Evolutionary conservation across 192 early-diverging fungal genomes (phyloP), one percentile per base, ranked within the genome.

Genomic region (Coemansia nantahalensis): DNA sequence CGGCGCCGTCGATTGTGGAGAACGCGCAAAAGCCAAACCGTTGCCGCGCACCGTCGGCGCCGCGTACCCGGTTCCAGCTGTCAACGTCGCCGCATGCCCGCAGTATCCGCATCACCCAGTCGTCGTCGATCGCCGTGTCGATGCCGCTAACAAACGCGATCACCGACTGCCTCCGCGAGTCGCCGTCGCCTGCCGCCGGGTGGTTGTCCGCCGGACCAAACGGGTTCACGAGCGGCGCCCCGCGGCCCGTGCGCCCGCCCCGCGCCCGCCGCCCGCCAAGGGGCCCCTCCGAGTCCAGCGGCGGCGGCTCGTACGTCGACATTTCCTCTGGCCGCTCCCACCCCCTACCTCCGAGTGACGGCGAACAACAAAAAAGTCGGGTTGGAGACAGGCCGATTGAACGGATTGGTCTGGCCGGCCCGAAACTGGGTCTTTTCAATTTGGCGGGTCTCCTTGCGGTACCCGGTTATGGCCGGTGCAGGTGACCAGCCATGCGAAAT

Each of bases 21-120:
- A 66, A 74, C 30, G 66, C 70, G 56, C 70, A 74, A 45, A 74
- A 74, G 5, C 70, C 70, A 57, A 74, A 74, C n/a, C 48, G 35
- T 33, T 62, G 54, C 18, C 63, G 70, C 23, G 45, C 48, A 4
- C 52, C 70, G 12, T 66, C 48, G 1, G 63, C 49, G 26, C 48
- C 49, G 21, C 36, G 38, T 5, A 56, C 63, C 8, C 70, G 58
- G 14, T 32, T 42, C 63, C 70, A 74, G 49, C 37, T 62, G 15
- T 13, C 44, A 32, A 74, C 43, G 14, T 60, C 30, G 15, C 70
- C 63, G 12, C 63, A 74, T 9, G 51, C 54, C 17, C 26, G 23
- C 38, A 74, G 31, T 11, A 74, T 45, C 51, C 53, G 57, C 39
- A 51, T 44, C 15, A 74, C 19, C 63, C 49, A 62, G 8, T 54